Conservation (phyloP, 2,329 filamentous ascomycete species). For the Teratosphaeria gauchensis region DNA sequence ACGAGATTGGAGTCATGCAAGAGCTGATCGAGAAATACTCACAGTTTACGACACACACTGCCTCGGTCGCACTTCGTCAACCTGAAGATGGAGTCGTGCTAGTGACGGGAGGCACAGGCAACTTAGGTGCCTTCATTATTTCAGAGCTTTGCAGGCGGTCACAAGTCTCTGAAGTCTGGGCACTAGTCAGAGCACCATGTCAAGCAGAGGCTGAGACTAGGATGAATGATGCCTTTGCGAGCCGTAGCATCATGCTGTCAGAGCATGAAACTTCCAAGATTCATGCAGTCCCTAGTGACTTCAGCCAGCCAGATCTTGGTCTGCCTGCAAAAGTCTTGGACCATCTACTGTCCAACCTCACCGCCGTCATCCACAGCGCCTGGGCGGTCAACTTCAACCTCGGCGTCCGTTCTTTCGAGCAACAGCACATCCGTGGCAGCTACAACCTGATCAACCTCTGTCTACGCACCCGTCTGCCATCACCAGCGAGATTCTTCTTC, state of each 20-base stretch:
- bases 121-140: conserved; percentile 52
- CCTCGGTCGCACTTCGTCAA: neutral
- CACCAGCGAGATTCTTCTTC: conserved; percentile 28
- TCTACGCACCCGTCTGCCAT: conserved; percentile 22
- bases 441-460: conserved; percentile 21
- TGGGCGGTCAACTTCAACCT: conserved; percentile 32
- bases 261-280: conserved; percentile 13
- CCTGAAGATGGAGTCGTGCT: conserved; percentile 24
- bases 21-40: conserved; percentile 27
- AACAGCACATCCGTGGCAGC: conserved; percentile 21
- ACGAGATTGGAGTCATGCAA: conserved; percentile 27
- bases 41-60: conserved; percentile 23
- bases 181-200: conserved; percentile 40
- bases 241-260: conserved; percentile 27
- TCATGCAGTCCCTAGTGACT: conserved; percentile 27
- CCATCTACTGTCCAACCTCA: conserved; percentile 13
- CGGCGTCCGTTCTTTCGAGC: conserved; percentile 24
- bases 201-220: conserved; percentile 26
- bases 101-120: conserved; percentile 57
- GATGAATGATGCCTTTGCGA: conserved; percentile 25
- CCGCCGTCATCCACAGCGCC: conserved; percentile 28
- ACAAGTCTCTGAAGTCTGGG: conserved; percentile 36
- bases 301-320: conserved; percentile 17
- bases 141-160: conserved; percentile 23
- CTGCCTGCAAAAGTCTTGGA: conserved; percentile 15